These are phyloP conservation scores for Debaryomyces sp. DNA, from an alignment of 1,139 yeast genomes.

Conservation along the genomic window DNA sequence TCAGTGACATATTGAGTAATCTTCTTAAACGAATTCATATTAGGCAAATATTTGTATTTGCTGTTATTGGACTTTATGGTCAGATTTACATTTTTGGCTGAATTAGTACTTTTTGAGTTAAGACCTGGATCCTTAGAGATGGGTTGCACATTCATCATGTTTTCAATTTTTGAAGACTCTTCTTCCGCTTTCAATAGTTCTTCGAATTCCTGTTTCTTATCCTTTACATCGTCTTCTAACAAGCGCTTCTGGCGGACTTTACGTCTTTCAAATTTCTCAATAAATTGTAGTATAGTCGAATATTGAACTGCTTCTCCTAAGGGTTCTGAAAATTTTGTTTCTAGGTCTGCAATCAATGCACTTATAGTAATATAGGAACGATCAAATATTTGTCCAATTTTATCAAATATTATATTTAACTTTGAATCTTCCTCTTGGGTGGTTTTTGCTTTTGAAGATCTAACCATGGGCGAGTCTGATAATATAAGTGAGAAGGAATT, in stretches of 20 bases:
- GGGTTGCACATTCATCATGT: conserved; percentile 30
- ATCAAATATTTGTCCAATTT: conserved; percentile 81
- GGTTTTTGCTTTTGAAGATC: conserved; percentile 20
- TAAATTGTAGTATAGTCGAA: conserved; percentile 65
- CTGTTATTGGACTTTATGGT: neutral
- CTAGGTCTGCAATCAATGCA: conserved; percentile 66
- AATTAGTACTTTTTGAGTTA: conserved; percentile 25
- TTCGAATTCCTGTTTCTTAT: conserved; percentile 46
- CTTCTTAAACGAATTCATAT: conserved; percentile 46
- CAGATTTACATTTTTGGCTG: neutral
- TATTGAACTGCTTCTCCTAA: conserved; percentile 81
- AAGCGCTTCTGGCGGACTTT: conserved; percentile 69
- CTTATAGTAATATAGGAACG: conserved; percentile 68
- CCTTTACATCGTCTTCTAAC: conserved; percentile 55
- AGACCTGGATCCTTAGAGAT: conserved; percentile 31
- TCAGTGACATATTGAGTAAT: conserved; percentile 67
- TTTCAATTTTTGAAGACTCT: conserved; percentile 42
- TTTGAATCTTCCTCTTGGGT: conserved; percentile 31
- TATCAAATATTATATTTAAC: conserved; percentile 54
- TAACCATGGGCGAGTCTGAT: conserved; percentile 32
- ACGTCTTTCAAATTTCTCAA: conserved; percentile 68
- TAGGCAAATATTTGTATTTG: conserved; percentile 29
- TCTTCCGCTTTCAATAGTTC: conserved; percentile 44
- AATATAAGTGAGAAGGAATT: conserved; percentile 76
- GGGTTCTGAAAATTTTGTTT: conserved; percentile 80